Conservation (phyloP, 2,329 filamentous ascomycete genomes). For the Diaporthe velutina region DNA sequence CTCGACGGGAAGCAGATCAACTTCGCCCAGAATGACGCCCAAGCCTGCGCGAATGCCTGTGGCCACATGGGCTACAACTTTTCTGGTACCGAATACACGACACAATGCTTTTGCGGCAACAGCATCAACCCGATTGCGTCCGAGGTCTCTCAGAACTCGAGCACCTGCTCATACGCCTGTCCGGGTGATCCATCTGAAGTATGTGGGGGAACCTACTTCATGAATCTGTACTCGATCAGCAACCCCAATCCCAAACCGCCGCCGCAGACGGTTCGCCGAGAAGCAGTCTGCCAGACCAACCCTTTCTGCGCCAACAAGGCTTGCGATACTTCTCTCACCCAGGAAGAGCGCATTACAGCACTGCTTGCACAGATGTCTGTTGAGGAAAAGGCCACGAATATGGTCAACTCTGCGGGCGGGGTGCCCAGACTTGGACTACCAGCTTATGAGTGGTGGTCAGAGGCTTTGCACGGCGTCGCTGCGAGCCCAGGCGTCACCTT, state of each 20-base stretch:
- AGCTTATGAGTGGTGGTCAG: constrained; percentile 32
- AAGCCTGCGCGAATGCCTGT: background rate
- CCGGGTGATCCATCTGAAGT: background rate
- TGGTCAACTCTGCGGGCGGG: background rate
- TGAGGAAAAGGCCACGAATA: background rate
- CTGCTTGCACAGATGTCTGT: background rate
- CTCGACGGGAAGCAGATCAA: background rate
- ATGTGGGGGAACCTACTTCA: background rate
- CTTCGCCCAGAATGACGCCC: background rate
- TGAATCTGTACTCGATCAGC: background rate
- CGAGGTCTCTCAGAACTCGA: background rate
- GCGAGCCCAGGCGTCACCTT: constrained; percentile 40
- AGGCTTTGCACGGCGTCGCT: constrained; percentile 43
- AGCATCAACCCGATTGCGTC: constrained; percentile 6
- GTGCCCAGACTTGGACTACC: background rate
- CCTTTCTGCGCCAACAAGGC: constrained; percentile 8
- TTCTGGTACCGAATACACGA: background rate
- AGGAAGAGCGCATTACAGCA: background rate
- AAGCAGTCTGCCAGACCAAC: background rate
- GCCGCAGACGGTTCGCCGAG: background rate
- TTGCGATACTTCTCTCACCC: background rate
- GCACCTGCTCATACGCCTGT: constrained; percentile 3
- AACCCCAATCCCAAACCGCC: background rate
- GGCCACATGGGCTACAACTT: background rate
- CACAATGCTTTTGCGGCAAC: background rate